Evolutionary conservation across 345 rosid species (phyloP), one percentile per base, ranked within the genome.

Genomic region (Eucalyptus shirleyi): DNA sequence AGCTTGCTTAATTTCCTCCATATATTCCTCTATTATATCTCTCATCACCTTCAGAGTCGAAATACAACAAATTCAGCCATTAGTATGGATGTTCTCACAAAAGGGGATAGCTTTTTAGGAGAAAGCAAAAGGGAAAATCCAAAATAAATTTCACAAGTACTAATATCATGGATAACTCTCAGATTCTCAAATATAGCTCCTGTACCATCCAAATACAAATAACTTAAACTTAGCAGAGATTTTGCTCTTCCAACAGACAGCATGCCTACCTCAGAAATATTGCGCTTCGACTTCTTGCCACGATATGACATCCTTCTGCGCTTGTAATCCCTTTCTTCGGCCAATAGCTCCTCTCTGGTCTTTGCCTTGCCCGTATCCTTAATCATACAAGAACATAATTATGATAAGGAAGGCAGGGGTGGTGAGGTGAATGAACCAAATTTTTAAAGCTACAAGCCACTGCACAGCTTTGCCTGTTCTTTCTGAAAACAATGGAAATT

Each of bases 321-420:
- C 89, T 97, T 98, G 92, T 98, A 98, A 93, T 98, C 99, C 91
- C 99, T 95, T 94, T 98, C 99, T 94, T 98, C 99, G 87, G 99
- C 99, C 93, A 97, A 89, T 90, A 97, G 91, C 90, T 98, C 97
- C 94, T 97, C 97, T 92, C 91, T 95, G 87, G 99, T 95, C 95
- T 97, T 97, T 86, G 88, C 83, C 94, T 92, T 94, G 89, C 89
- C 91, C 89, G 93, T 88, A 69, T 94, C 99, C 98, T 98, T 86
- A 40, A 23, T 86, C 53, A 87, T 86, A 80, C 47, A 87, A 53
- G 89, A 89, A 89, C 24, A 60, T 62, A 44, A 19, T 50, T 88
- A 60, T 18, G 32, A 37, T 10, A 56, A 81, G 47, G 72, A 87
- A 82, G 45, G 16, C 88, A 45, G 12, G 32, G 34, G 60, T 32